Percentiles rank a stretch among this genome's conserved stretches.
Conservation (phyloP, 768 basidiomycete genomes). For the Cyclocybe aegerita region DNA sequence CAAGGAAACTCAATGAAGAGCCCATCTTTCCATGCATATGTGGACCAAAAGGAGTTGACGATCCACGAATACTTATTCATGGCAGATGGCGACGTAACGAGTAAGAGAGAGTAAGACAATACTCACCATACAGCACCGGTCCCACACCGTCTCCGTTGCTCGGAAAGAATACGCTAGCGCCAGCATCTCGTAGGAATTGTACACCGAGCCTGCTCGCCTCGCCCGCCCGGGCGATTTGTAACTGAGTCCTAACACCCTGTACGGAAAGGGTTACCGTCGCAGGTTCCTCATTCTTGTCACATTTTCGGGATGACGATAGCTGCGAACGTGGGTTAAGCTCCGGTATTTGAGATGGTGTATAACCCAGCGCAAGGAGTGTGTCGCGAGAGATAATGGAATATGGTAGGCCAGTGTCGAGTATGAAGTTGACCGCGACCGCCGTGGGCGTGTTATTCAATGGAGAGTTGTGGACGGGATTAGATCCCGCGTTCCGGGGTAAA, state of each 20-base stretch:
- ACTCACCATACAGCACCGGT: conserved; percentile 28
- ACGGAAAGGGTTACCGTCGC: conserved; percentile 19
- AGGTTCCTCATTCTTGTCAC: conserved; percentile 5
- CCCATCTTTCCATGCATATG: too few relatives aligned
- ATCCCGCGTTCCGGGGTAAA: too few relatives aligned
- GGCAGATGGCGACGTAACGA: background rate
- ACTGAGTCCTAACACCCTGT: conserved; percentile 22
- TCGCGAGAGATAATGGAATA: conserved; percentile 27
- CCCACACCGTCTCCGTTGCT: conserved; percentile 23
- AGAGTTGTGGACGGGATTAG: too few relatives aligned
- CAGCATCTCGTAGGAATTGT: conserved; percentile 27
- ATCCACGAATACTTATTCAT: background rate
- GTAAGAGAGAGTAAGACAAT: background rate
- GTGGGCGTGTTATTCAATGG: background rate
- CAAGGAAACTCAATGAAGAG: background rate
- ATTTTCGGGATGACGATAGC: conserved; percentile 4
- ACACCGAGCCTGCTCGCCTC: conserved; percentile 29
- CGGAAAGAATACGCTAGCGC: conserved; percentile 26
- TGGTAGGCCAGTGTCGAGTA: conserved; percentile 29
- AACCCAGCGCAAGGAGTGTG: conserved; percentile 26
- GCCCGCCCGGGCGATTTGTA: conserved; percentile 23
- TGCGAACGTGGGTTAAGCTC: conserved; percentile 3
- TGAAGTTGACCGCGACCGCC: conserved; percentile 26
- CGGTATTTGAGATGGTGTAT: conserved; percentile 10
- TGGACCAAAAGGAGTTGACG: too few relatives aligned